Evolutionary conservation across 345 rosid genomes (phyloP).

Genomic region (Reutealis trisperma): DNA sequence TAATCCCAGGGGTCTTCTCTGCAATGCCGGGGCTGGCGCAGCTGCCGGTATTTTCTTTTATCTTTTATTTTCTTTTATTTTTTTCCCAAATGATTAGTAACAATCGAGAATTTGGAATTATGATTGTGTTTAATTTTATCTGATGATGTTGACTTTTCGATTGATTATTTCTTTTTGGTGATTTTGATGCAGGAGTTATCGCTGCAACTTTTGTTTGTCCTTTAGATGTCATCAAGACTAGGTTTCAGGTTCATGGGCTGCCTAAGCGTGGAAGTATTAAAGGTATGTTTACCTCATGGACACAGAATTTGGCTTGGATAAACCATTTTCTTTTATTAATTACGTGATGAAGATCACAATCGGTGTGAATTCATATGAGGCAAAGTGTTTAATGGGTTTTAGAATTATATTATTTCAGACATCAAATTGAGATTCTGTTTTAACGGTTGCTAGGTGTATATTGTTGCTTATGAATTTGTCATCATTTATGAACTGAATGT

Average conservation of each 20-base stretch:
- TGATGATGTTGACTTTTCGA: too few species aligned
- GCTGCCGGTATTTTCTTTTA: slow-evolving; percentile 59
- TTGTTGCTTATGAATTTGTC: background rate
- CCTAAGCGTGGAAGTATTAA: slow-evolving; percentile 46
- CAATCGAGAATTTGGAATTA: background rate
- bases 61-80: background rate
- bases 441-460: background rate
- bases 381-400: background rate
- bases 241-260: slow-evolving; percentile 89
- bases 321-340: background rate
- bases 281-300: slow-evolving; percentile 36
- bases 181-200: slow-evolving; percentile 51
- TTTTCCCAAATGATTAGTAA: background rate
- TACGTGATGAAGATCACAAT: background rate
- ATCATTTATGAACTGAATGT: background rate
- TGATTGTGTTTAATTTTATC: background rate
- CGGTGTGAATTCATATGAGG: background rate
- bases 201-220: slow-evolving; percentile 95
- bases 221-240: slow-evolving; percentile 85
- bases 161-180: background rate
- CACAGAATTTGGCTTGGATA: background rate
- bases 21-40: slow-evolving; percentile 92
- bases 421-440: background rate
- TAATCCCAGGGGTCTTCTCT: slow-evolving; percentile 57
- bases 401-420: background rate